Evolutionary conservation across 768 basidiomycete genomes (phyloP), one percentile per base, ranked within the genome.

Genomic region (Coprinopsis marcescibilis): DNA sequence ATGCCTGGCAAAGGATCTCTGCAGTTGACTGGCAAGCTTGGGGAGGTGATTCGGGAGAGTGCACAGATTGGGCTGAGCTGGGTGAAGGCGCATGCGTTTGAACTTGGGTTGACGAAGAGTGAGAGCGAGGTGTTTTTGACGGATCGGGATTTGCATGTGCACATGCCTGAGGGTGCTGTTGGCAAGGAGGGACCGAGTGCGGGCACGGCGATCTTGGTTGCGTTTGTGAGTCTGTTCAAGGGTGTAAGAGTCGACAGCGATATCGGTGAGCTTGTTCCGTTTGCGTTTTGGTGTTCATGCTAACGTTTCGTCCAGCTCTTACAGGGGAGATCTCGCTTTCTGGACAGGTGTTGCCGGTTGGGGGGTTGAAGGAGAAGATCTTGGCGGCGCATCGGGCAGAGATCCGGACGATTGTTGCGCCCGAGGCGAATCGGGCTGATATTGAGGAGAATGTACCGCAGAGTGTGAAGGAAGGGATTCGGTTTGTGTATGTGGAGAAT

Each of bases 401-500:
- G 2, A 96, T 98, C 72, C 93, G 86, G 68, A 94, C 85, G 0
- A 87, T 92, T 55, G 64, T 94, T 5, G 87, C 87, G 0, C 91
- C 92, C 0, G 83, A 77, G 21, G 94, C 88, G 2, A 95, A 95
- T 63, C 81, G 84, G 20, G 83, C 89, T 0, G 95, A 98, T 58
- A 94, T 99, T 25, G 92, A 97, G 67, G 92, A 93, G 72, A 98
- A 98, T 60, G 95, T 98, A 0, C 93, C 92, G 0, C 85, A 83
- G 56, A 93, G 91, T 57, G 94, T 97, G 54, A 97, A 97, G 76
- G 83, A 81, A 4, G 95, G 94, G 17, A 93, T 98, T 50, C 78
- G 81, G 39, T 92, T 99, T 53, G 89, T 97, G 51, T 98, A 95
- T 61, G 95, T 96, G 37, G 91, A 96, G 58, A 86, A 89, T 57